Base-by-base conservation (phyloP, 208 protist genomes). In the Novymonas esmeraldas region DNA sequence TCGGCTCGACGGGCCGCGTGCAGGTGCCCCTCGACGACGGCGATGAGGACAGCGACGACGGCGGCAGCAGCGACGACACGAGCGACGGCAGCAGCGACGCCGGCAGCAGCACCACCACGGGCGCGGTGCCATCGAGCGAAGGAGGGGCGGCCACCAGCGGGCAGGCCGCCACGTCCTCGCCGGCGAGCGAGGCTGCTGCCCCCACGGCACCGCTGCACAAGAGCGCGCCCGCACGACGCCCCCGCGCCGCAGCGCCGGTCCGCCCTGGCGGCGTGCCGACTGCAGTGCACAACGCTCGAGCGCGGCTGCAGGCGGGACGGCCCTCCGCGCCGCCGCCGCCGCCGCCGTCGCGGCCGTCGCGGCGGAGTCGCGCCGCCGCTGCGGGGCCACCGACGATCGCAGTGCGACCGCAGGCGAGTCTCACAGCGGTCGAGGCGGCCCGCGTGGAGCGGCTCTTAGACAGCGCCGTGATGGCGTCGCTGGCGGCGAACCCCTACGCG, bases 1-100 rank as follows among this genome's bases (percentile, higher is more conserved):
- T 90, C 6, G 78, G 81, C 34, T 49, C 79, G 1, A 54, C 77
- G 2, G 84, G 87, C 16, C 74, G 69, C 33, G 26, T 89, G 11
- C 61, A 84, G 22, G 77, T 95, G n/a, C 77, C 84, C 18, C 71
- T 95, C 1, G 79, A 65, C 5, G 79, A 88, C n/a, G 71, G 69
- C 16, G 60, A 58, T 24, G 49, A 39, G 16, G 49, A 39, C 9
- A 22, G n/a, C n/a, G n/a, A n/a, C n/a, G n/a, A n/a, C n/a, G n/a
- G n/a, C n/a, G n/a, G n/a, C n/a, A n/a, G n/a, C n/a, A n/a, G n/a
- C n/a, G n/a, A n/a, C n/a, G n/a, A n/a, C n/a, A n/a, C n/a, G n/a
- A n/a, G n/a, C n/a, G n/a, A n/a, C n/a, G n/a, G n/a, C n/a, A n/a
- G n/a, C n/a, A n/a, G n/a, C n/a, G n/a, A n/a, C n/a, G n/a, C n/a